Percentiles rank a stretch among this genome's conserved stretches.
Conservation (phyloP, 805 yeast genomes). For the Saccharomycopsis lassenensis region DNA sequence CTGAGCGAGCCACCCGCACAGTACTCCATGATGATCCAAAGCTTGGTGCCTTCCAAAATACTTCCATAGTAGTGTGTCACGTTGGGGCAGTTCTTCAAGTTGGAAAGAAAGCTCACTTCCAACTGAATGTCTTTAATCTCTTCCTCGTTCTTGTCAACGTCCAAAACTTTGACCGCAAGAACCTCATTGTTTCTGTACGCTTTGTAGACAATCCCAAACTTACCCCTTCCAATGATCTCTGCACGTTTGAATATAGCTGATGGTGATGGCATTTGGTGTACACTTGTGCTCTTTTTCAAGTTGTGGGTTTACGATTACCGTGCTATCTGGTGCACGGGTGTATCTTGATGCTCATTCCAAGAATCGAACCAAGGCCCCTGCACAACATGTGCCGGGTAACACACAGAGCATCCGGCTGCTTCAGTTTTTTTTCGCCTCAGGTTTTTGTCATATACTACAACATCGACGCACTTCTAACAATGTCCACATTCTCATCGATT, state of each 20-base stretch:
- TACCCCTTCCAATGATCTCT: constrained; percentile 91
- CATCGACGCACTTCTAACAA: no score
- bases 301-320: no score
- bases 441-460: no score
- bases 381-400: no score
- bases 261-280: no score
- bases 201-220: constrained; percentile 93
- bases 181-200: constrained; percentile 62
- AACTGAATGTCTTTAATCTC: constrained; percentile 92
- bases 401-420: no score
- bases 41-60: constrained; percentile 72
- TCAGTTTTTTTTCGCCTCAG: no score
- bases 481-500: constrained; percentile 15
- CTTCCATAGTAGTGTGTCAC: constrained; percentile 90
- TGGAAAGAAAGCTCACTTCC: constrained; percentile 79
- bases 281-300: no score
- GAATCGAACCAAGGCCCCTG: no score
- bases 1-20: constrained; percentile 95
- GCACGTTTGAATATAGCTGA: constrained; percentile 52
- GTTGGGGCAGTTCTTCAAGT: constrained; percentile 76
- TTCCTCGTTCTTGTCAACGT: constrained; percentile 85
- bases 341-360: no score
- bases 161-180: constrained; percentile 87
- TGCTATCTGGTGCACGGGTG: no score
- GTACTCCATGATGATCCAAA: constrained; percentile 96